Conservation (phyloP, 106 monocot species). For the Hemerocallis citrina region DNA sequence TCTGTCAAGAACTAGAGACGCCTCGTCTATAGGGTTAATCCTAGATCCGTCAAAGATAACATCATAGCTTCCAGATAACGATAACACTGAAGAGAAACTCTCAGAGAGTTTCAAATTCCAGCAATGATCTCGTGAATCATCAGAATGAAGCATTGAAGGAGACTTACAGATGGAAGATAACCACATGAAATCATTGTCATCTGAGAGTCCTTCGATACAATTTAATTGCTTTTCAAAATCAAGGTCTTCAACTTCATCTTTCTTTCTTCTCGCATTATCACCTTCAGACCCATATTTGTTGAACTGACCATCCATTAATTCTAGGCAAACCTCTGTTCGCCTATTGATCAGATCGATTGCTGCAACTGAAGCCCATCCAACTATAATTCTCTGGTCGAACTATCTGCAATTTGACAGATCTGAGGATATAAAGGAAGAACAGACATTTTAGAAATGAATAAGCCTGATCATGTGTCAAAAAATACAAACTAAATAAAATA, state of each 20-base stretch:
- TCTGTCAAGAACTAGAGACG: not conserved
- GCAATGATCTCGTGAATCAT: slow-evolving; percentile 13
- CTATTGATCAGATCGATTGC: not conserved
- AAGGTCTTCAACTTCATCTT: not conserved
- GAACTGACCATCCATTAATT: not conserved
- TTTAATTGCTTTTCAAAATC: not conserved
- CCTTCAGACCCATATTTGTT: not conserved
- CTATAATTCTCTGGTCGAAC: not conserved
- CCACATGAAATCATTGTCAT: slow-evolving; percentile 19
- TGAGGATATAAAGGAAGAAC: not conserved
- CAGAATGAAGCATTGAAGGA: slow-evolving; percentile 17
- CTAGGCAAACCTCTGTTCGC: not conserved
- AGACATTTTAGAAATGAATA: not conserved
- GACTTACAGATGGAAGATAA: slow-evolving; percentile 20
- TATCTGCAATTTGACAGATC: not conserved
- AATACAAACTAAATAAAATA: not conserved
- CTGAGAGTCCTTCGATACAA: slow-evolving; percentile 7
- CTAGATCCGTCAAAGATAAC: slow-evolving; percentile 2
- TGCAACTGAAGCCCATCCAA: not conserved
- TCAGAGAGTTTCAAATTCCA: not conserved
- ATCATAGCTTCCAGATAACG: not conserved
- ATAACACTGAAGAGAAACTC: not conserved
- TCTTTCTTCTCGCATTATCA: not conserved
- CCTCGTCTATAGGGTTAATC: not conserved
- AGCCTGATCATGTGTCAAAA: not conserved